A percentile compares a stretch with the other conserved stretches of the same genome.
These are phyloP conservation scores for Pseudoscleropodium purum DNA, from an alignment of 225 moss, liverwort and hornwort species.

Conservation along the genomic window DNA sequence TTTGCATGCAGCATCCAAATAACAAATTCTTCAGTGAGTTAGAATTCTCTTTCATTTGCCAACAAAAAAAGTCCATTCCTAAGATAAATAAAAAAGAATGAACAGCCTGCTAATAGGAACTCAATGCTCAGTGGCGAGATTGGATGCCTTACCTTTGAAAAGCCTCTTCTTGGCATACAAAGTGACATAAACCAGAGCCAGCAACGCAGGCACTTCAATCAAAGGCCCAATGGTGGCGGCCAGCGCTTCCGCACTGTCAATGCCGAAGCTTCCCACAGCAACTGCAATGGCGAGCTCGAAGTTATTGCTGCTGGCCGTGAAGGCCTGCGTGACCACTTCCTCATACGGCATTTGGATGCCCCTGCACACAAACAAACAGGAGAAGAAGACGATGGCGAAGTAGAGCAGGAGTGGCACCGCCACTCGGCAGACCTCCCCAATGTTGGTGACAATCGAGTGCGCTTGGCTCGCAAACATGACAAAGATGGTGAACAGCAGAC, in stretches of 20 bases:
- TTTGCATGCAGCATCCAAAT: not conserved
- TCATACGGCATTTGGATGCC: conserved; percentile 47
- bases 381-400: conserved; percentile 65
- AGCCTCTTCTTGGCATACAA: conserved; percentile 29
- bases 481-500: conserved; percentile 68
- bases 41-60: not conserved
- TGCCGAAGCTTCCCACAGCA: conserved; percentile 82
- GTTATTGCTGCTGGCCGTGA: conserved; percentile 78
- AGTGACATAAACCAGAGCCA: conserved; percentile 59
- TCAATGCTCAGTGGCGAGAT: not conserved
- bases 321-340: conserved; percentile 69
- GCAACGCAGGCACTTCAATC: conserved; percentile 74
- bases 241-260: conserved; percentile 62
- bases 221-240: conserved; percentile 83
- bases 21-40: not conserved
- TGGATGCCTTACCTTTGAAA: not conserved
- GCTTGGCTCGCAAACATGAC: conserved; percentile 81
- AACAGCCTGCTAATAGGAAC: too few species aligned
- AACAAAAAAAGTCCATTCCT: not conserved
- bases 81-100: too few species aligned
- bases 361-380: conserved; percentile 32
- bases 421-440: conserved; percentile 53
- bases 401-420: conserved; percentile 69
- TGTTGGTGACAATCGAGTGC: conserved; percentile 50
- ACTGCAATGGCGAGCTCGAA: conserved; percentile 87